A percentile compares a stretch with the other conserved stretches of the same genome.
These are phyloP conservation scores for Ambrosia trifida DNA, from an alignment of 129 eudicot species.

Conservation along the genomic window DNA sequence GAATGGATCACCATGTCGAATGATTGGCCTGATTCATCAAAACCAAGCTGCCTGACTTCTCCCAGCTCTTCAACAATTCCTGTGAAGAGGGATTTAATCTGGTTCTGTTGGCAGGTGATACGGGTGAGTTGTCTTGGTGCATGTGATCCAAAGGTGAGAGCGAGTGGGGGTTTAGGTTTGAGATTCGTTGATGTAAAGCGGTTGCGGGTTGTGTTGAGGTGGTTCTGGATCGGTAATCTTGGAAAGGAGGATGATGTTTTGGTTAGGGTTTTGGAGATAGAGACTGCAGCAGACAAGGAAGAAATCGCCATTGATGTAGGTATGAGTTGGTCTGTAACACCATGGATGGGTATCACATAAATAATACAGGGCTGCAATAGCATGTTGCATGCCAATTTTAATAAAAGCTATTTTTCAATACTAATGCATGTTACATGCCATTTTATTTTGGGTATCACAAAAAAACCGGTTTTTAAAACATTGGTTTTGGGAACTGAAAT, in stretches of 20 bases:
- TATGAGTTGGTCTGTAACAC: too few species aligned
- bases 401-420: too few species aligned
- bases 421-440: too few species aligned
- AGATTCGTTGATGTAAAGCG: conserved; percentile 30
- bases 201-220: conserved; percentile 21
- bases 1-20: conserved; percentile 63
- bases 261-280: conserved; percentile 27
- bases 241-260: conserved; percentile 32
- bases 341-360: too few species aligned
- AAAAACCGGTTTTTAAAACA: too few species aligned
- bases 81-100: conserved; percentile 62
- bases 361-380: too few species aligned
- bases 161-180: conserved; percentile 29
- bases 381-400: too few species aligned
- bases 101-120: conserved; percentile 15
- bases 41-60: conserved; percentile 54
- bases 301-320: too few species aligned
- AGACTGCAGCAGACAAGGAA: background rate
- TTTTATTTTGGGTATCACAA: too few species aligned
- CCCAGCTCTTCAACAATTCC: conserved; percentile 95
- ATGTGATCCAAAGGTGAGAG: conserved; percentile 22
- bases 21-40: conserved; percentile 46
- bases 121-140: conserved; percentile 23
- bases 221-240: conserved; percentile 26
- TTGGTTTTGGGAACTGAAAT: too few species aligned